Conservation (phyloP, 345 rosid species). For the Arabis alpina region DNA sequence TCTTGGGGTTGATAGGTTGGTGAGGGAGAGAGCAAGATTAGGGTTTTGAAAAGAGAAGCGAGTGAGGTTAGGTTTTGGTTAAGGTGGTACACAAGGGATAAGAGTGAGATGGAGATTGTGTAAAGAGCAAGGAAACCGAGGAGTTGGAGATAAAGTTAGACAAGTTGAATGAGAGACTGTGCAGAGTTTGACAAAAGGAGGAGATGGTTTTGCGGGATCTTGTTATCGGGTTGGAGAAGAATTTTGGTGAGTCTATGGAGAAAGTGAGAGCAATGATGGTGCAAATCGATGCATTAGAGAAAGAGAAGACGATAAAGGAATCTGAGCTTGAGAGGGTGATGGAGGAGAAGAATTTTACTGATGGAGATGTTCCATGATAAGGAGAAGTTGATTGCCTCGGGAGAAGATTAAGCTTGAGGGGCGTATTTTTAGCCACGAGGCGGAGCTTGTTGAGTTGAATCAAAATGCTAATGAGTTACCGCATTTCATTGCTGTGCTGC, state of each 20-base stretch:
- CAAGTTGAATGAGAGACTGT: slow-evolving; percentile 39
- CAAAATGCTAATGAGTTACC: slow-evolving; percentile 47
- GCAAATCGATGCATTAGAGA: slow-evolving; percentile 48
- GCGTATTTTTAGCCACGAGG: slow-evolving; percentile 44
- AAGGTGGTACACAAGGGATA: slow-evolving; percentile 50
- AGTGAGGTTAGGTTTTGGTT: slow-evolving; percentile 36
- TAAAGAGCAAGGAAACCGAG: slow-evolving; percentile 37
- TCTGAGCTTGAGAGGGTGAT: slow-evolving; percentile 41
- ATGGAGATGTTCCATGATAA: slow-evolving; percentile 41
- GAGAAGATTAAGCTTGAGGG: slow-evolving; percentile 58
- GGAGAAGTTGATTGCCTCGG: slow-evolving; percentile 42
- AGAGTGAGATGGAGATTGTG: slow-evolving; percentile 49
- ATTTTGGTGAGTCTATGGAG: slow-evolving; percentile 42
- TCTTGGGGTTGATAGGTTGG: slow-evolving; percentile 39
- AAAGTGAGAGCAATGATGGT: slow-evolving; percentile 46
- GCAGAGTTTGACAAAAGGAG: slow-evolving; percentile 46
- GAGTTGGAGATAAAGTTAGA: slow-evolving; percentile 49
- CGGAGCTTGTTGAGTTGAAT: slow-evolving; percentile 48
- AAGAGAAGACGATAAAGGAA: slow-evolving; percentile 49
- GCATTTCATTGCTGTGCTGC: slow-evolving; percentile 40
- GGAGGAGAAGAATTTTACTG: slow-evolving; percentile 38
- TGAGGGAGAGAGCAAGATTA: slow-evolving; percentile 45
- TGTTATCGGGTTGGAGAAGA: slow-evolving; percentile 56
- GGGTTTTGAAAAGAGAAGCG: slow-evolving; percentile 44
- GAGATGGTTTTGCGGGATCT: slow-evolving; percentile 44